Evolutionary conservation across 345 rosid genomes (phyloP).

Genomic region (Brassica cretica): DNA sequence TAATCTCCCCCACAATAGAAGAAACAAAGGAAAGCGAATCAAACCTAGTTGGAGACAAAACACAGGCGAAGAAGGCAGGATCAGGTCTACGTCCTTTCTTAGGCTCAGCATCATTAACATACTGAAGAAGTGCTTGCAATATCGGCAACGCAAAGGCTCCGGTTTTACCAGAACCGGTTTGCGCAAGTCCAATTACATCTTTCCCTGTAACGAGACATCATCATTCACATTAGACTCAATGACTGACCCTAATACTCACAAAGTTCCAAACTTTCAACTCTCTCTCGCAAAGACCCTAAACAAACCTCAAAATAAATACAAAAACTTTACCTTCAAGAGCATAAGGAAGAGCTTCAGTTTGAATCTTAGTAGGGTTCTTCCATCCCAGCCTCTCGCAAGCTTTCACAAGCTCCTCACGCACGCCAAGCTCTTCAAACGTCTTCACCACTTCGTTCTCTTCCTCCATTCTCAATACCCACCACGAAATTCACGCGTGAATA

Average conservation of each 20-base stretch:
- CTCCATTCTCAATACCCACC: constrained; percentile 31
- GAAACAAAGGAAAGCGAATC: not conserved
- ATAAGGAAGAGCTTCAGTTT: constrained; percentile 78
- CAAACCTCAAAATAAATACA: too few species aligned
- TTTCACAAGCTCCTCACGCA: constrained; percentile 65
- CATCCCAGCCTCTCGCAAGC: constrained; percentile 80
- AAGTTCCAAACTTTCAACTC: not conserved
- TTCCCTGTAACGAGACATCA: constrained; percentile 53
- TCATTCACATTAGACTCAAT: constrained; percentile 6
- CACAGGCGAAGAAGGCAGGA: constrained; percentile 84
- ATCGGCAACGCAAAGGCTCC: constrained; percentile 98
- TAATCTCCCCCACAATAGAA: not conserved
- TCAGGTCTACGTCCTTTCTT: constrained; percentile 54
- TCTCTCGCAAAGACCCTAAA: not conserved
- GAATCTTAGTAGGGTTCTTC: constrained; percentile 78
- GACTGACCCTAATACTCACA: not conserved
- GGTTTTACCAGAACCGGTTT: constrained; percentile 93
- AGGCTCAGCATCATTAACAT: constrained; percentile 43
- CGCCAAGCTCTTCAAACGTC: constrained; percentile 67
- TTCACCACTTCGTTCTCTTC: constrained; percentile 64
- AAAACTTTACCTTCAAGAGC: constrained; percentile 62
- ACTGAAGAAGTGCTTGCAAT: constrained; percentile 68
- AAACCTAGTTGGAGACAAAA: constrained; percentile 91
- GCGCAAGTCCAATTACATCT: constrained; percentile 91
- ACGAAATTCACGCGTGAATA: not conserved